These are phyloP conservation scores for Gastrolobium bilobum DNA, from an alignment of 306 rosid genomes.

Conservation along the genomic window DNA sequence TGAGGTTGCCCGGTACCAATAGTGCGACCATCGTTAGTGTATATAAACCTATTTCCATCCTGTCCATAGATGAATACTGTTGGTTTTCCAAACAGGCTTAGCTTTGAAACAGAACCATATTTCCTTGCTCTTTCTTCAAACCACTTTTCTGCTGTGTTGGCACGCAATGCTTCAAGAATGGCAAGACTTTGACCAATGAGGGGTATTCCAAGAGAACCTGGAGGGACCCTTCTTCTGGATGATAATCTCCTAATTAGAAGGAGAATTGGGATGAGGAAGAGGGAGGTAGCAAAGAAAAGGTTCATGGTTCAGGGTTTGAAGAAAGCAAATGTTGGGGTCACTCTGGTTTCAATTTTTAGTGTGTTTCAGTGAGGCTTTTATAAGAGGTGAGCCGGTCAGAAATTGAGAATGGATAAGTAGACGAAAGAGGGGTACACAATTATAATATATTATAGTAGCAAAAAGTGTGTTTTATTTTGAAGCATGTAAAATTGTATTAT, in stretches of 20 bases:
- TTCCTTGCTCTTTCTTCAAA: constrained; percentile 59
- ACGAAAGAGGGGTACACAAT: too few relatives aligned
- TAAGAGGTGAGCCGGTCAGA: not conserved
- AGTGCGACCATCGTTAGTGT: constrained; percentile 38
- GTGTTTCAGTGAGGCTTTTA: constrained; percentile 11
- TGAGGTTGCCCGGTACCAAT: constrained; percentile 59
- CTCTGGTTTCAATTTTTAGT: not conserved
- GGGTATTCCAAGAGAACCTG: constrained; percentile 83
- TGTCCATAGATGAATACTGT: constrained; percentile 74
- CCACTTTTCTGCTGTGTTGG: constrained; percentile 79
- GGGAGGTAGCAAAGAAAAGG: constrained; percentile 42
- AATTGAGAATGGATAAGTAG: too few relatives aligned
- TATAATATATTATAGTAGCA: too few relatives aligned
- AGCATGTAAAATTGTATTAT: too few relatives aligned
- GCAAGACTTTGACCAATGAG: constrained; percentile 73
- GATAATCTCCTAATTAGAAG: constrained; percentile 56
- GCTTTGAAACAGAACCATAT: constrained; percentile 80
- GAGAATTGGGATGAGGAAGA: constrained; percentile 59
- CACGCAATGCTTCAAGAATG: constrained; percentile 67
- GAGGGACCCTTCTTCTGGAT: constrained; percentile 64
- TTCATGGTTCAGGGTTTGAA: constrained; percentile 49
- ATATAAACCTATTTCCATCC: constrained; percentile 76
- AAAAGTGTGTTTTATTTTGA: too few relatives aligned
- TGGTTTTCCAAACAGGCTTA: constrained; percentile 79
- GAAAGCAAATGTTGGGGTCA: not conserved